A percentile compares a stretch with the other conserved stretches of the same genome.
phyloP scores from a whole-genome alignment of 2,329 filamentous ascomycete species.

The Sarocladium brachiariae region DNA sequence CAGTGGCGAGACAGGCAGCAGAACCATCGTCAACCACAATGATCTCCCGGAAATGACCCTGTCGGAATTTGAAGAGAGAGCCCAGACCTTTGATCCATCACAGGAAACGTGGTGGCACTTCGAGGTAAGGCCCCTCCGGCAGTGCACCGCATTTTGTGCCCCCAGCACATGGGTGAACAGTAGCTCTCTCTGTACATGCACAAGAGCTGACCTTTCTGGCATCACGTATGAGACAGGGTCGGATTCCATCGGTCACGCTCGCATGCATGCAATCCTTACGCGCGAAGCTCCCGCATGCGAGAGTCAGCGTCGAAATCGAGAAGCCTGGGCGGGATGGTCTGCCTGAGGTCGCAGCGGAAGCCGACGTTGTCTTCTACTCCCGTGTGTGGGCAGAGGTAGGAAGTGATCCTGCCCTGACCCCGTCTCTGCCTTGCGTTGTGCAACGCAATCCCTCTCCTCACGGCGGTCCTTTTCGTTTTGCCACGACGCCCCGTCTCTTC shows the following conservation, averaged over 20 bases:
- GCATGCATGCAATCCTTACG: conserved; percentile 53
- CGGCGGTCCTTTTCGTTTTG: background rate
- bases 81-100: conserved; percentile 27
- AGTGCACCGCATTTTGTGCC: background rate
- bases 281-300: conserved; percentile 32
- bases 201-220: background rate
- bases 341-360: conserved; percentile 50
- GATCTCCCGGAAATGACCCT: conserved; percentile 60
- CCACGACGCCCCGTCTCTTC: background rate
- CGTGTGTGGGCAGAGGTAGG: conserved; percentile 62
- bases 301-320: conserved; percentile 65
- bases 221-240: conserved; percentile 42
- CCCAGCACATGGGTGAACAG: background rate
- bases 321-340: conserved; percentile 59
- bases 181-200: no score
- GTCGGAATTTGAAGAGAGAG: conserved; percentile 45
- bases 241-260: conserved; percentile 54
- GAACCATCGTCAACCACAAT: conserved; percentile 67
- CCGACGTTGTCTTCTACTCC: conserved; percentile 69
- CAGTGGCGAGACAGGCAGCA: conserved; percentile 49
- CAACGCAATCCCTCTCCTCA: background rate
- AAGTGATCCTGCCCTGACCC: background rate
- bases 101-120: conserved; percentile 61
- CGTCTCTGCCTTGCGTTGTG: background rate
- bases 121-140: conserved; percentile 41